A percentile compares a stretch with the other conserved stretches of the same genome.
These are phyloP conservation scores for Hypomyces rosellus DNA, from an alignment of 2,329 filamentous ascomycete species.

Conservation along the genomic window DNA sequence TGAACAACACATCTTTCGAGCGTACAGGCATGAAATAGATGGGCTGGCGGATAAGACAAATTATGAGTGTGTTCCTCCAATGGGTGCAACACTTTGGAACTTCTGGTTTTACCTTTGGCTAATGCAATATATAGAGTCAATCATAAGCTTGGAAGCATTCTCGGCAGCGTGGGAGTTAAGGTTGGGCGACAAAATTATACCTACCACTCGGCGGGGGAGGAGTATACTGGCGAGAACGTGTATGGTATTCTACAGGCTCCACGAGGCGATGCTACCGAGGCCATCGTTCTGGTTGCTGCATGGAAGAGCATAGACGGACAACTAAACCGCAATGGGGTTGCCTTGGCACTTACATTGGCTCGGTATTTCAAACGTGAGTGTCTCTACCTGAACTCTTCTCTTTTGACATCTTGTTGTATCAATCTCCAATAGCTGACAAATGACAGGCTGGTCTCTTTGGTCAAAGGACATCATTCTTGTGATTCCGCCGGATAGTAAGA, in stretches of 20 bases:
- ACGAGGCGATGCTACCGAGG: constrained; percentile 91
- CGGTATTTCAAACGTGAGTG: constrained; percentile 81
- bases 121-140: constrained; percentile 44
- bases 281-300: constrained; percentile 84
- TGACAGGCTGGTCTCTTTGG: constrained; percentile 87
- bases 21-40: constrained; percentile 79
- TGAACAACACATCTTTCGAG: constrained; percentile 90
- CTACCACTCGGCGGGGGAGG: constrained; percentile 71
- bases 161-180: constrained; percentile 76
- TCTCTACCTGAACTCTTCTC: neutral
- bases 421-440: constrained; percentile 14
- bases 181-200: constrained; percentile 82
- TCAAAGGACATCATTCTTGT: constrained; percentile 97
- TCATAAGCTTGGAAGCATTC: constrained; percentile 66
- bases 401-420: neutral
- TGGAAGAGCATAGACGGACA: constrained; percentile 77
- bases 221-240: constrained; percentile 76
- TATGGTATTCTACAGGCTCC: constrained; percentile 93
- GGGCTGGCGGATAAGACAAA: constrained; percentile 49
- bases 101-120: neutral
- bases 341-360: constrained; percentile 77
- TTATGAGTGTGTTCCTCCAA: constrained; percentile 37
- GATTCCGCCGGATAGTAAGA: constrained; percentile 79
- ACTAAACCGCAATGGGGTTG: constrained; percentile 80
- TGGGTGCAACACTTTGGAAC: neutral